These are phyloP conservation scores for Aspergillus diversus DNA, from an alignment of 495 filamentous ascomycete species.

Conservation along the genomic window DNA sequence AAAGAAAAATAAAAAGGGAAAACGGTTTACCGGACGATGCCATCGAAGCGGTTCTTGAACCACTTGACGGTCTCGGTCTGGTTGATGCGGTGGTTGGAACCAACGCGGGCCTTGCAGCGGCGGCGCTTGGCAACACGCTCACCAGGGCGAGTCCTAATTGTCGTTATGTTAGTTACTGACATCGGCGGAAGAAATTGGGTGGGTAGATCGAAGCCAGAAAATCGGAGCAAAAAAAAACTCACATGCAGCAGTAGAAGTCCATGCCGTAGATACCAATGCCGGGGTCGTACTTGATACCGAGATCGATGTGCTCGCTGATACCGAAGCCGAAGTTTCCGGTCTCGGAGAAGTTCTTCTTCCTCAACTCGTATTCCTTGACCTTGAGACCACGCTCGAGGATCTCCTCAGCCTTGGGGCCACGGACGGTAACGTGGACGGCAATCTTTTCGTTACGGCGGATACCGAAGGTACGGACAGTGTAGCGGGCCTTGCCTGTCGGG, in stretches of 20 bases:
- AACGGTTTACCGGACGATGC: conserved; percentile 81
- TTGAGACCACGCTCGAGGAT: conserved; percentile 99
- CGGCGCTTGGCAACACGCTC: conserved; percentile 96
- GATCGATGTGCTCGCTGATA: conserved; percentile 99
- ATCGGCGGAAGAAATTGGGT: background rate
- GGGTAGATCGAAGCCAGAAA: conserved; percentile 1
- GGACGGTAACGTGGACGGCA: conserved; percentile 98
- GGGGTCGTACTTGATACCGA: conserved; percentile 99
- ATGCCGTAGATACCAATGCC: conserved; percentile 99
- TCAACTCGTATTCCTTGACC: conserved; percentile 99
- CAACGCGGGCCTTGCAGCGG: conserved; percentile 83
- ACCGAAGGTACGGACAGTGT: conserved; percentile 99
- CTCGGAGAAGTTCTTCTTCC: conserved; percentile 99
- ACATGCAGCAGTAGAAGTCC: conserved; percentile 99
- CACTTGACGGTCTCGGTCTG: conserved; percentile 93
- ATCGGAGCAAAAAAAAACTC: conserved; percentile 35
- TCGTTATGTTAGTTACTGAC: conserved; percentile 27
- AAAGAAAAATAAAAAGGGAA: conserved; percentile 3
- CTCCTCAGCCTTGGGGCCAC: conserved; percentile 99
- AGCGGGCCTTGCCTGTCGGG: conserved; percentile 89
- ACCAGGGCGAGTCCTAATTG: conserved; percentile 82
- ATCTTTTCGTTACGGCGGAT: conserved; percentile 99
- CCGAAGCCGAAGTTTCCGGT: conserved; percentile 99
- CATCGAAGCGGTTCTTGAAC: conserved; percentile 99
- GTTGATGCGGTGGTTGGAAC: conserved; percentile 88